Conservation (phyloP, 2,329 filamentous ascomycete genomes). For the Alternaria dauci region DNA sequence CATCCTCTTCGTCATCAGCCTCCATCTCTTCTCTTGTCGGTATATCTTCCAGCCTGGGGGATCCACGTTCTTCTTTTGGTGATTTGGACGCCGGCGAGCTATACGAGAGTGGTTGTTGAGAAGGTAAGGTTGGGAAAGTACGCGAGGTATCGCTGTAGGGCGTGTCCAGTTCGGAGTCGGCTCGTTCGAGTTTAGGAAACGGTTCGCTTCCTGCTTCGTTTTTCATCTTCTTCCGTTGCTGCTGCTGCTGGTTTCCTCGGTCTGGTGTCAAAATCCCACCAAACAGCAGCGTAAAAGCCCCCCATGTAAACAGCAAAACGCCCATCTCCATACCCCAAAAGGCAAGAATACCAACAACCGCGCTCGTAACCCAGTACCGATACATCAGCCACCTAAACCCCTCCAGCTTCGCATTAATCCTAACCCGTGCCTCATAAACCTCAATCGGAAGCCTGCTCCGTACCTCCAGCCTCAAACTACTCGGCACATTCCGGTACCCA, state of each 20-base stretch:
- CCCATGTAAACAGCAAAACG: conserved; percentile 72
- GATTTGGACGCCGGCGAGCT: conserved; percentile 28
- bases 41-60: conserved; percentile 29
- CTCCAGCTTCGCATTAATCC: conserved; percentile 76
- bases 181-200: conserved; percentile 5
- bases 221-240: background rate
- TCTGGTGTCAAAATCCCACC: background rate
- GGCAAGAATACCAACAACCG: conserved; percentile 69
- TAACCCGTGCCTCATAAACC: conserved; percentile 74
- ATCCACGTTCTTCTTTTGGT: conserved; percentile 22
- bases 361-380: conserved; percentile 75
- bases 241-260: background rate
- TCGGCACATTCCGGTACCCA: conserved; percentile 63
- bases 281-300: conserved; percentile 59
- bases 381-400: conserved; percentile 84
- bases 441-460: conserved; percentile 75
- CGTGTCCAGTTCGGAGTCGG: conserved; percentile 24
- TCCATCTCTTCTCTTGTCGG: conserved; percentile 45
- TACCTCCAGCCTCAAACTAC: conserved; percentile 69
- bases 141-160: conserved; percentile 57
- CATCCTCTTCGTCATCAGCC: conserved; percentile 57
- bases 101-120: conserved; percentile 55
- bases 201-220: conserved; percentile 13
- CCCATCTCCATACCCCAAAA: conserved; percentile 83
- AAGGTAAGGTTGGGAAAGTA: conserved; percentile 58